Conservation (phyloP, 106 monocot species). For the Hemerocallis citrina region DNA sequence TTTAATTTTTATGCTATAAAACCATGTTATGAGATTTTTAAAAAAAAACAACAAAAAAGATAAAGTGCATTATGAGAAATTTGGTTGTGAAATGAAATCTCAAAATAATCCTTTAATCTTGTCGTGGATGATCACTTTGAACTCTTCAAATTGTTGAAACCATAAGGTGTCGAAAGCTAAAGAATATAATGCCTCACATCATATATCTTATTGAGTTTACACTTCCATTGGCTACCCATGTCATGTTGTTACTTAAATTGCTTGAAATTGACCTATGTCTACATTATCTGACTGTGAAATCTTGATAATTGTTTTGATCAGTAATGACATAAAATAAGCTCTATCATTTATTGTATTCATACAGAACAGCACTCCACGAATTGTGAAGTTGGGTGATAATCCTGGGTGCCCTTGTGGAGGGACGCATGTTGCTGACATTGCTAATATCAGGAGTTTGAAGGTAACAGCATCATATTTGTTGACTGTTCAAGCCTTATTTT, state of each 20-base stretch:
- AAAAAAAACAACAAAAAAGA: too few relatives aligned
- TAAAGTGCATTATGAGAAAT: background rate
- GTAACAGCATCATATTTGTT: constrained; percentile 16
- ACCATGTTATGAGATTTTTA: too few relatives aligned
- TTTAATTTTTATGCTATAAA: background rate
- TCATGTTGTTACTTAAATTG: background rate
- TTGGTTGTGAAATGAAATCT: background rate
- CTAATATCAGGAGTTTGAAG: constrained; percentile 50
- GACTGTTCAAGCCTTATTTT: background rate
- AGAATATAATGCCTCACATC: too few relatives aligned
- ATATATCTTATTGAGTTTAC: background rate
- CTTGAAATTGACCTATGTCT: background rate
- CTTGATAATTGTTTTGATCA: background rate
- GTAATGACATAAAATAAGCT: background rate
- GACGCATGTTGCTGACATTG: constrained; percentile 79
- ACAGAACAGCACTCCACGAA: constrained; percentile 62
- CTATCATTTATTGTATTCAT: constrained; percentile 17
- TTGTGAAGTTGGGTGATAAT: constrained; percentile 59
- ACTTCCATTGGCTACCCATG: too few relatives aligned
- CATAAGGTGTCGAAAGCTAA: background rate
- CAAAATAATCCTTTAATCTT: background rate
- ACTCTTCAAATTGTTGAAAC: background rate
- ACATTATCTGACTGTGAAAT: background rate
- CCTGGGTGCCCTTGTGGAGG: constrained; percentile 85
- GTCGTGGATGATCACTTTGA: background rate